Evolutionary conservation across 768 basidiomycete genomes (phyloP).

Genomic region (Cystobasidium ongulense): DNA sequence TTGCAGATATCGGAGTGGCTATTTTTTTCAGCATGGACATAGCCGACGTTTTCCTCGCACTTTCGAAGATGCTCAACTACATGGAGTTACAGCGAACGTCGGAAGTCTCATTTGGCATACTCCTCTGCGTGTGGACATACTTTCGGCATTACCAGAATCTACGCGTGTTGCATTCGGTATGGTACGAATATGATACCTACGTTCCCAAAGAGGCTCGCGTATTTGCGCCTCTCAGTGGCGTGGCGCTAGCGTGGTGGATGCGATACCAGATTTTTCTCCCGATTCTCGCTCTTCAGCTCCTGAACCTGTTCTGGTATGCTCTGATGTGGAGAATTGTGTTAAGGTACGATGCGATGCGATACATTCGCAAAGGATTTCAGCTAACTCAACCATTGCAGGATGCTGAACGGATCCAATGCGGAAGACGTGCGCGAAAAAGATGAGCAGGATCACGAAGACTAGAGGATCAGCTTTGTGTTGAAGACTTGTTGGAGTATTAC

Average conservation of each 20-base stretch:
- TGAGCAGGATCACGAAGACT: conserved; percentile 49
- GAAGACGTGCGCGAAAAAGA: conserved; percentile 67
- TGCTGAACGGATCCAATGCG: conserved; percentile 36
- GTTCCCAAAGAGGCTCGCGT: conserved; percentile 57
- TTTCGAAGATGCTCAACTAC: conserved; percentile 83
- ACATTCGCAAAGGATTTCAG: background rate
- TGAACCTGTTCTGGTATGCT: conserved; percentile 64
- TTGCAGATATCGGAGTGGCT: conserved; percentile 64
- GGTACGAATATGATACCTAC: conserved; percentile 60
- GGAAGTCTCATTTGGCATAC: conserved; percentile 45
- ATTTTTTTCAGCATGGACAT: conserved; percentile 96
- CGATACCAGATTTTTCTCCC: conserved; percentile 66
- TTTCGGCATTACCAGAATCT: conserved; percentile 89
- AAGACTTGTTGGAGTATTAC: too few species aligned
- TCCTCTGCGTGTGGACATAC: conserved; percentile 50
- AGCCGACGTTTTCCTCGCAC: conserved; percentile 78
- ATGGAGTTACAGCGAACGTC: conserved; percentile 62
- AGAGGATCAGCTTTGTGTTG: too few species aligned
- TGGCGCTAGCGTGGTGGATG: conserved; percentile 60
- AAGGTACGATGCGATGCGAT: background rate
- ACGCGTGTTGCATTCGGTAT: conserved; percentile 76
- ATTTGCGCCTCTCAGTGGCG: conserved; percentile 59
- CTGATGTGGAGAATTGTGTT: conserved; percentile 68
- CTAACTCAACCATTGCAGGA: conserved; percentile 3
- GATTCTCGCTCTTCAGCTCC: conserved; percentile 62